Evolutionary conservation across 805 yeast species (phyloP), one percentile per base, ranked within the genome.

Genomic region (Vanderwaltozyma verrucispora): DNA sequence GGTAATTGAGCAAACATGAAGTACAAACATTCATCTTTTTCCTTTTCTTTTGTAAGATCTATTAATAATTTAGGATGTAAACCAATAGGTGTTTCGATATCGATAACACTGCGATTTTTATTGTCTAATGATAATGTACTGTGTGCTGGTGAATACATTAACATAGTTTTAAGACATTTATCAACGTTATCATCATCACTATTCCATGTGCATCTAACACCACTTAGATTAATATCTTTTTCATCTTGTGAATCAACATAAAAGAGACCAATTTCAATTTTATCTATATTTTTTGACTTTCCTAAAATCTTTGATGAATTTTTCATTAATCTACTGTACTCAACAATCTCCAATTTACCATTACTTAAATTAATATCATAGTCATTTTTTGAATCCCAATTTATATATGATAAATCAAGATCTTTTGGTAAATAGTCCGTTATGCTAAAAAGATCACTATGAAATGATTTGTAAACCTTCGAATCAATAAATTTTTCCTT

Each of bases 1-100:
- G 78, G 75, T 10, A 74, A 47, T 8, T 67, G 64, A 20, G 69
- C 51, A 43, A 61, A 60, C 21, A 68, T 53, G 43, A 58, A 72
- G 13, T 71, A 60, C 27, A 60, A 59, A 56, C 82, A 75, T 3
- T 48, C 39, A 1, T 29, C 33, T 10, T 45, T 48, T 13, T 37
- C 14, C 16, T 30, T 9, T 7, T 18, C n/a, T 7, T 38, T 25
- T 5, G 41, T 23, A 25, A 52, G 26, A 37, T 46, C 41, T 33
- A 58, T 31, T 3, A 35, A 17, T 0, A 66, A 15, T 7, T 51
- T 51, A 33, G 71, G 71, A 40, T 65, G 71, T 11, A 66, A 39
- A 0, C 69, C 68, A 9, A 53, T 42, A 10, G 69, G 69, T 28
- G 46, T 29, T n/a, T 44, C 45, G 17, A 53, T 39, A 2, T 43